Base-by-base conservation (phyloP, 805 yeast species). In the Candida takata region DNA sequence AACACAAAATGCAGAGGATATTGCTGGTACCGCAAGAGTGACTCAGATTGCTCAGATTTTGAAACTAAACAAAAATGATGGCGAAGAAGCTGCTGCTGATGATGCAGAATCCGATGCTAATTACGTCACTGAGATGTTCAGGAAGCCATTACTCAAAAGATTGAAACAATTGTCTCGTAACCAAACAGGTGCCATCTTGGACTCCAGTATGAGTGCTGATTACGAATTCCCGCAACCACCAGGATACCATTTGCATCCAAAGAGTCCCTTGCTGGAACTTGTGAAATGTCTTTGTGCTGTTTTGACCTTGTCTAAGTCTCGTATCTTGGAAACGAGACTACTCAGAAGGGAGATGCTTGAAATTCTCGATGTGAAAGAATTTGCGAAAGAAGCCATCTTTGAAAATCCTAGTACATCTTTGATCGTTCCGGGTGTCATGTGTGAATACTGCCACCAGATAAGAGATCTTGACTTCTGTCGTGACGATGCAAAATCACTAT, bases 381-480 rank as follows among this genome's bases (percentile, higher is more conserved):
- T 92, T 60, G 78, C 85, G 44, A 71, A 71, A 4, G 84, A 77
- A 38, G 84, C 90, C 1, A 65, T 64, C 13, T 88, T 87, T 58
- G 60, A 56, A 27, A 77, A 86, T 52, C 96, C 96, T 12, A 73
- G 92, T 34, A 66, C 84, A 0, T 71, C 84, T 1, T 65, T 92
- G 41, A 61, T 68, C 24, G 57, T 92, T 4, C 72, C 79, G 2
- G 80, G 79, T 29, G 70, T 87, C 6, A 64, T 82, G 6, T 92
- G 99, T 62, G 81, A 75, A 41, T 71, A 79, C 47, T 92, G 99
- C 62, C 80, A 77, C 41, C 71, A 65, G 47, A 72, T 79, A 25
- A 64, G 78, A 20, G 95, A 84, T 48, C 63, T 90, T 33, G 97
- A 90, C 61, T 67, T 88, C 35, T 88, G 97, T 58, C 74, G 78